These are phyloP conservation scores for Penicillium robsamsonii DNA, from an alignment of 495 filamentous ascomycete genomes.

Conservation along the genomic window DNA sequence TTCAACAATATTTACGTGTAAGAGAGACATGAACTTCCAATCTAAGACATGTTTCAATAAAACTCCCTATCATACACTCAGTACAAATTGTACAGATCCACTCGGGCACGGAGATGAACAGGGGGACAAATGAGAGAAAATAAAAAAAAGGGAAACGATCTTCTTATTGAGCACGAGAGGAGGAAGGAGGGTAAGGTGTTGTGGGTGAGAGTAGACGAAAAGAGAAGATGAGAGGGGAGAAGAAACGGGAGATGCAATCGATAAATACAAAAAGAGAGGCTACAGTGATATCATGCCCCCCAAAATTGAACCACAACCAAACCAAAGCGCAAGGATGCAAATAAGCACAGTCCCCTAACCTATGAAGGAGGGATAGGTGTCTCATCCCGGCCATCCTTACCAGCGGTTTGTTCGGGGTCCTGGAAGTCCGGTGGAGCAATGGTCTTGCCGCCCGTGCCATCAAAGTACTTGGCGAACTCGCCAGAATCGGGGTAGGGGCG, in stretches of 20 bases:
- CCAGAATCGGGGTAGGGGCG: constrained; percentile 77
- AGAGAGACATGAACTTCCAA: constrained; percentile 9
- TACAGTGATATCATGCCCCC: constrained; percentile 31
- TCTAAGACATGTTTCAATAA: constrained; percentile 5
- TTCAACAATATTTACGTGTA: not conserved
- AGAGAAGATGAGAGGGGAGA: constrained; percentile 25
- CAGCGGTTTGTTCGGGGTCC: constrained; percentile 28
- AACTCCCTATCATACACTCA: constrained; percentile 18
- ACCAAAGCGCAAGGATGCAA: constrained; percentile 12
- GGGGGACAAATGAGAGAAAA: constrained; percentile 5
- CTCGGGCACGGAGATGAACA: constrained; percentile 4
- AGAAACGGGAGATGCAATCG: constrained; percentile 30
- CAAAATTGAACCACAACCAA: constrained; percentile 23
- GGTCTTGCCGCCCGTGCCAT: constrained; percentile 44
- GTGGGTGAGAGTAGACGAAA: constrained; percentile 21
- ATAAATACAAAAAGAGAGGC: constrained; percentile 42
- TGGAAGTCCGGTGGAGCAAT: constrained; percentile 57
- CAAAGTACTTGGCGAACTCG: constrained; percentile 94
- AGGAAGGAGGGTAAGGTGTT: constrained; percentile 18
- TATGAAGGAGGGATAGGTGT: constrained; percentile 44
- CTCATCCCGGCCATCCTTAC: constrained; percentile 47
- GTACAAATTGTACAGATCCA: constrained; percentile 8
- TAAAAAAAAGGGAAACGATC: constrained; percentile 4
- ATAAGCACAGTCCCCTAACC: constrained; percentile 20
- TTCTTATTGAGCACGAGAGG: constrained; percentile 13